These are phyloP conservation scores for Daldinia eschscholtzii DNA, from an alignment of 2,329 filamentous ascomycete genomes.

Conservation along the genomic window DNA sequence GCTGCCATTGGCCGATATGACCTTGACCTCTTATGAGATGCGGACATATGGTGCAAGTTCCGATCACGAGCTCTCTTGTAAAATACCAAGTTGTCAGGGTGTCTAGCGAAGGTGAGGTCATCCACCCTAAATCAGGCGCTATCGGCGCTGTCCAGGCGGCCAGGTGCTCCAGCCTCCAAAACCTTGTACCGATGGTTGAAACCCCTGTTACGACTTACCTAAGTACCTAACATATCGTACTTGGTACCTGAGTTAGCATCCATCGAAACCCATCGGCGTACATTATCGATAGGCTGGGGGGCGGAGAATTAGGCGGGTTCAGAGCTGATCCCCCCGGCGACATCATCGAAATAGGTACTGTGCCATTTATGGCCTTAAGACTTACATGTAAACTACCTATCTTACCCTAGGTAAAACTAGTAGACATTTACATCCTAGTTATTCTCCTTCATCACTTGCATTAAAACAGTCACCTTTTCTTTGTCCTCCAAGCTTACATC, in stretches of 20 bases:
- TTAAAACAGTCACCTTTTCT: constrained; percentile 2
- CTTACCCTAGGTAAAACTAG: background rate
- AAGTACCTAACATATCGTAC: background rate
- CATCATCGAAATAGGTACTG: constrained; percentile 32
- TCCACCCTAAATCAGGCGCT: constrained; percentile 41
- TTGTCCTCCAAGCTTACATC: constrained; percentile 1
- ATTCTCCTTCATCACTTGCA: background rate
- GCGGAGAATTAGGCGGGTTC: constrained; percentile 18
- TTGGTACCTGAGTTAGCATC: constrained; percentile 35
- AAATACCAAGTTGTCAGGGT: constrained; percentile 26
- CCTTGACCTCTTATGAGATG: constrained; percentile 15
- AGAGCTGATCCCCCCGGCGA: constrained; percentile 33
- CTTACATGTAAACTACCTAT: background rate
- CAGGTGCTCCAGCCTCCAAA: constrained; percentile 32
- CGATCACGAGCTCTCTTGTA: constrained; percentile 39
- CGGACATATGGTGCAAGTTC: constrained; percentile 12
- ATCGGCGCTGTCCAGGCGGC: constrained; percentile 40
- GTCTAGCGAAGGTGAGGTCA: constrained; percentile 42
- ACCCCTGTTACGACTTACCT: background rate
- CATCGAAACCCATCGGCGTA: constrained; percentile 9
- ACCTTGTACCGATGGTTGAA: background rate
- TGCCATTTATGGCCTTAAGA: background rate
- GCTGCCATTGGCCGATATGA: constrained; percentile 22
- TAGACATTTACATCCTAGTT: background rate
- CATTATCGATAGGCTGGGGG: constrained; percentile 31